A percentile compares a stretch with the other conserved stretches of the same genome.
Evolutionary conservation across 208 protist genomes (phyloP).

Genomic region (Porcisia deanei): DNA sequence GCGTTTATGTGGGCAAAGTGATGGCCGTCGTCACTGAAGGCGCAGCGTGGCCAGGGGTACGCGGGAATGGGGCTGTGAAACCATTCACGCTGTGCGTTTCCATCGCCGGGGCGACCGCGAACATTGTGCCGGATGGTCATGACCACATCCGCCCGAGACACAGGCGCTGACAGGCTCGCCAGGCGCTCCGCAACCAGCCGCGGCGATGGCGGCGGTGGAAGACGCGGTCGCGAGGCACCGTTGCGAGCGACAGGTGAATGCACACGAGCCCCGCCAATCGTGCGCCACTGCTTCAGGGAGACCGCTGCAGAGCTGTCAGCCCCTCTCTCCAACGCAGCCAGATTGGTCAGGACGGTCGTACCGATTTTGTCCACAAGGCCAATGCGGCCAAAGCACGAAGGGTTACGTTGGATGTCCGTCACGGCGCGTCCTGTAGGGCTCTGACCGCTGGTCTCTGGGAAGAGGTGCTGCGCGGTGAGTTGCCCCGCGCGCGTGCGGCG

Average conservation of each 20-base stretch:
- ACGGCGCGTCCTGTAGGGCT: conserved; percentile 42
- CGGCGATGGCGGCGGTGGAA: conserved; percentile 15
- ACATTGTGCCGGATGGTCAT: not conserved
- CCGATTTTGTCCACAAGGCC: conserved; percentile 65
- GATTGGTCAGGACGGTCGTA: conserved; percentile 23
- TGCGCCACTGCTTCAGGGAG: not conserved
- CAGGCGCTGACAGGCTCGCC: not conserved
- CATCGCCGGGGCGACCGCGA: not conserved
- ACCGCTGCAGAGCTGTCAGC: not conserved
- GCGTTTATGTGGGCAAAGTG: conserved; percentile 13
- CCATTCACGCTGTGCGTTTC: not conserved
- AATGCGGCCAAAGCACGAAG: conserved; percentile 32
- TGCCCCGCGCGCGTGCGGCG: conserved; percentile 8
- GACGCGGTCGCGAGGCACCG: conserved; percentile 3
- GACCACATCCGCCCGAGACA: conserved; percentile 1
- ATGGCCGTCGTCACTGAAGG: conserved; percentile 18
- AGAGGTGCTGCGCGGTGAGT: conserved; percentile 9
- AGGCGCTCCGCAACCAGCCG: conserved; percentile 7
- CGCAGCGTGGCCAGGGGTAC: conserved; percentile 8
- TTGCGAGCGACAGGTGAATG: not conserved
- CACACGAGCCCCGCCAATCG: not conserved
- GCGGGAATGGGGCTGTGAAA: not conserved
- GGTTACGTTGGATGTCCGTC: conserved; percentile 42
- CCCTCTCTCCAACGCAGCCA: conserved; percentile 40
- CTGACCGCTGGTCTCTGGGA: conserved; percentile 5